phyloP scores from a whole-genome alignment of 352 stramenopile genomes.

The Phytophthora hybrid region DNA sequence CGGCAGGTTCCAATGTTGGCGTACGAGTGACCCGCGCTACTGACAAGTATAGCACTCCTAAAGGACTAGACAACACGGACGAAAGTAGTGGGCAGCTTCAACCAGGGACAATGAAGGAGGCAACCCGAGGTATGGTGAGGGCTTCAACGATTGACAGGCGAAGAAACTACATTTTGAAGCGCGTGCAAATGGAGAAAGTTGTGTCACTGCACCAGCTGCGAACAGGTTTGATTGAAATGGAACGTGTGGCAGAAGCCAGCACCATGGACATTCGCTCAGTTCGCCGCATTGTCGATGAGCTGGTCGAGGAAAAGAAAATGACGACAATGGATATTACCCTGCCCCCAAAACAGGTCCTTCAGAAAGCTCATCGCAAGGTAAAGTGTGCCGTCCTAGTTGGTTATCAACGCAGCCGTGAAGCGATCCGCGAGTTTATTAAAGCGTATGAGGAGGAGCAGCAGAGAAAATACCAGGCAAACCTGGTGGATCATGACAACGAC shows the following conservation, averaged over 20 bases:
- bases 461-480: conserved; percentile 63
- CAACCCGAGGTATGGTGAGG: conserved; percentile 57
- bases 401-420: conserved; percentile 56
- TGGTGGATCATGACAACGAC: conserved; percentile 64
- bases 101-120: conserved; percentile 68
- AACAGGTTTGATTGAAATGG: conserved; percentile 57
- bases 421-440: conserved; percentile 68
- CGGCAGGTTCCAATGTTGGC: conserved; percentile 19
- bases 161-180: conserved; percentile 64
- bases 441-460: conserved; percentile 72
- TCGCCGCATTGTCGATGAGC: conserved; percentile 68
- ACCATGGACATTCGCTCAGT: conserved; percentile 78
- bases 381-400: conserved; percentile 75
- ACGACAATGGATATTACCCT: conserved; percentile 74
- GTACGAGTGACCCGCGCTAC: conserved; percentile 36
- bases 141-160: conserved; percentile 64
- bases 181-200: conserved; percentile 67
- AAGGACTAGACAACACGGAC: conserved; percentile 20
- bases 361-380: conserved; percentile 68
- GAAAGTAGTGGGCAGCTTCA: conserved; percentile 35
- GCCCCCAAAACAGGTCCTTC: conserved; percentile 69
- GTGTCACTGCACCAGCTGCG: conserved; percentile 76
- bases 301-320: conserved; percentile 56
- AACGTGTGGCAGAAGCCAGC: conserved; percentile 48
- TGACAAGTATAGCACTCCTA: conserved; percentile 43